phyloP scores from a whole-genome alignment of 306 rosid species.

The Quillaja saponaria region DNA sequence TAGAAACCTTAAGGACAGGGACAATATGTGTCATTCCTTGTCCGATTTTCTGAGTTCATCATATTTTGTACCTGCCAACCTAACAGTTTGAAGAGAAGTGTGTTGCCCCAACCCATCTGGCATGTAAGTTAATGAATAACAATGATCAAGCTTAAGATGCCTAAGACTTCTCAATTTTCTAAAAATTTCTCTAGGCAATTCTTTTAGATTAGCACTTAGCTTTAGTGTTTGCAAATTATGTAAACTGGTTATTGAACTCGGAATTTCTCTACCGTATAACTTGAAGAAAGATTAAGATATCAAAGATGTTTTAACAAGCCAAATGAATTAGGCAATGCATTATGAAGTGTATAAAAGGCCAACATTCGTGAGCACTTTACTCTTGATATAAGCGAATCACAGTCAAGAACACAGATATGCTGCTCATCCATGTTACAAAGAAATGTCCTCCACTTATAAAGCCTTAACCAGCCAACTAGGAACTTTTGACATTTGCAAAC shows the following conservation, averaged over 20 bases:
- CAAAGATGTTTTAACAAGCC: slow-evolving; percentile 31
- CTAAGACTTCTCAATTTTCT: slow-evolving; percentile 21
- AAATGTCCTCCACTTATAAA: slow-evolving; percentile 26
- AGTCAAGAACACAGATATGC: not conserved
- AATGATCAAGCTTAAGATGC: slow-evolving; percentile 27
- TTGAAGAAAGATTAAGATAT: slow-evolving; percentile 30
- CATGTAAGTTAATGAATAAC: slow-evolving; percentile 16
- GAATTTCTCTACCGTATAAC: not conserved
- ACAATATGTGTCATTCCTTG: no score
- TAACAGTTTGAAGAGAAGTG: slow-evolving; percentile 30
- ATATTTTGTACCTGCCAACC: no score
- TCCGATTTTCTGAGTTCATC: no score
- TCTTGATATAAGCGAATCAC: not conserved
- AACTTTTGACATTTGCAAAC: not conserved
- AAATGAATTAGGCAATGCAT: not conserved
- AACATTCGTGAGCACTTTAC: slow-evolving; percentile 25
- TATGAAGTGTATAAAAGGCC: slow-evolving; percentile 7
- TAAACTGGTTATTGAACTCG: slow-evolving; percentile 5
- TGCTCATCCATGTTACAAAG: not conserved
- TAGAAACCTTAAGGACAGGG: no score
- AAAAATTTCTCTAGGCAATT: slow-evolving; percentile 28
- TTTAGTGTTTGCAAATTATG: slow-evolving; percentile 31
- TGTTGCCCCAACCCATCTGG: slow-evolving; percentile 21
- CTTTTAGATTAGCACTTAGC: slow-evolving; percentile 12
- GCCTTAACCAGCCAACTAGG: not conserved